Evolutionary conservation across 371 early-diverging fungal genomes (phyloP), one percentile per base, ranked within the genome.

Genomic region (Nosema bombycis): DNA sequence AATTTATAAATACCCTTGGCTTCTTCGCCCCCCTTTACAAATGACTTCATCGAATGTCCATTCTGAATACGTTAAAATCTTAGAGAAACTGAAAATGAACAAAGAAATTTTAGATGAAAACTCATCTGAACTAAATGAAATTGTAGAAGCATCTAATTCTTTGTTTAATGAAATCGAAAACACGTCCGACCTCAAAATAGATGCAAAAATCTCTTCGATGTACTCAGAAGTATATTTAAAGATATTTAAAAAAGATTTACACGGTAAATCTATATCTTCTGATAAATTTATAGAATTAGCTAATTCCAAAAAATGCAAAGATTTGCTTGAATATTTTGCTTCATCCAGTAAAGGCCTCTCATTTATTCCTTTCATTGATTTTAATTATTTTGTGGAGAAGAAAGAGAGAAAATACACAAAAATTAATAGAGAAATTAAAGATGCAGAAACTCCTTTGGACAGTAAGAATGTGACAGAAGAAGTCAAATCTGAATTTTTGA

Each of bases 181-280:
- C n/a, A 62, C 77, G 29, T 60, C 37, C 33, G 81, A 81, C 56
- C 78, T 84, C 32, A 72, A 81, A 33, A 64, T 84, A 21, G 84
- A 84, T 73, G 81, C 84, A 0, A 77, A 72, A 66, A 67, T 84
- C 21, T 62, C 76, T 2, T 71, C 72, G 24, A 73, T 80, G 60
- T 66, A 71, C 23, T 65, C 74, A 1, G 72, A 64, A 32, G 10
- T 82, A 37, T 38, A 56, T 34, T 70, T 69, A 54, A 76, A 61
- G 24, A 26, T 63, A 56, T 57, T 84, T 55, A 67, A 66, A 15
- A 77, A 77, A 54, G 57, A 80, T 58, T 70, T 80, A 30, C 46
- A 67, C 2, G 66, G 57, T 18, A 37, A 69, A n/a, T 72, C 73
- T 24, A 60, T 81, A 1, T 62, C 58, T 6, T 10, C 30, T 2